Evolutionary conservation across 2,329 filamentous ascomycete genomes (phyloP), one percentile per base, ranked within the genome.

Genomic region (Xylaria sp.): DNA sequence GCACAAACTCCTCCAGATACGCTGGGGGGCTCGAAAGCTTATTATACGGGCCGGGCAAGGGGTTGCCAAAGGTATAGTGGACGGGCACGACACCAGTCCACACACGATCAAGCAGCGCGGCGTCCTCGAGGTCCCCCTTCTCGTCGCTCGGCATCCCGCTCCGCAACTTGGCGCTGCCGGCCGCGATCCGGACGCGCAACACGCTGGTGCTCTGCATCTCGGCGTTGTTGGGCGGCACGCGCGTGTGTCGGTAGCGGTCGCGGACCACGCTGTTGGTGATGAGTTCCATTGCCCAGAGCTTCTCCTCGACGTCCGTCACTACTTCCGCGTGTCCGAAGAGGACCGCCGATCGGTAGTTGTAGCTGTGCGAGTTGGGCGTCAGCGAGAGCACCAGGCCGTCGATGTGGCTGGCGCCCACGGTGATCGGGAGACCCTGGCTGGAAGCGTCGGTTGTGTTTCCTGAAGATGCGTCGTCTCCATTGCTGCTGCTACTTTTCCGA

Each of bases 321-420:
- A 91, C 79, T 9, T 80, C 83, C 0, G 91, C 93, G 77, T 90
- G 87, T 0, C 93, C 94, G 76, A 95, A 93, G 13, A 96, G 84
- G 9, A 93, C 83, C 11, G 92, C 92, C 46, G 90, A 93, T 70
- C 93, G 92, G 82, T 96, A 97, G 83, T 97, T 95, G 83, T 93
- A 94, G 81, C 88, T 92, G 83, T 97, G 93, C 67, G 87, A 88
- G 82, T 93, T 92, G 13, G 93, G 92, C 0, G 93, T 93, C 15
- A 97, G 86, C 23, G 92, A 87, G 38, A 97, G 87, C 9, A 97
- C 89, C 61, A 96, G 83, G 46, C 93, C 93, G 81, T 97, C 93
- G 46, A 97, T 81, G 77, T 91, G 89, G 54, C 89, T 92, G 1
- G 92, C 92, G 26, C 90, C 86, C 40, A 96, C 84, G 75, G 88